Evolutionary conservation across 2,329 filamentous ascomycete species (phyloP).

Genomic region (Cordyceps tenuipes): DNA sequence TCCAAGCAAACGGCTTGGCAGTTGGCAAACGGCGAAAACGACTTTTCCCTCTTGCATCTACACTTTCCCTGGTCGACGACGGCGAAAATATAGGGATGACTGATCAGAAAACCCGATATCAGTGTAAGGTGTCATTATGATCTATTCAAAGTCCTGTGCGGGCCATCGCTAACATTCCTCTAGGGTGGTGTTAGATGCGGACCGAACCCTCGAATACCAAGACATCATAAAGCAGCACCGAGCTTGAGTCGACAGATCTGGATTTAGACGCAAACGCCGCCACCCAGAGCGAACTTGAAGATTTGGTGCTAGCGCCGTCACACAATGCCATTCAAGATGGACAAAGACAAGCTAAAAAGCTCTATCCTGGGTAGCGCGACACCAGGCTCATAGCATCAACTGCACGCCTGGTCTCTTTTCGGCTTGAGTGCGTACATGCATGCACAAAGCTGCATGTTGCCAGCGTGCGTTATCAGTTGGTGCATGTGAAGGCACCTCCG

Average conservation of each 20-base stretch:
- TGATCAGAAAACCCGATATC: background rate
- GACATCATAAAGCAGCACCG: background rate
- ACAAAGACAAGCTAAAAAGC: background rate
- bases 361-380: background rate
- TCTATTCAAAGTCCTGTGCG: background rate
- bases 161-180: background rate
- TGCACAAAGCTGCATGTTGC: background rate
- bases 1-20: conserved; percentile 1
- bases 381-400: background rate
- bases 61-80: background rate
- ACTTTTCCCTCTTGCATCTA: background rate
- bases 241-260: background rate
- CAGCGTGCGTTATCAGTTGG: background rate
- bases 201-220: background rate
- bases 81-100: background rate
- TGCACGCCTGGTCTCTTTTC: background rate
- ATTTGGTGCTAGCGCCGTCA: conserved; percentile 1
- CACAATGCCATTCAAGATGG: background rate
- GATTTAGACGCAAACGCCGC: background rate
- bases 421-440: background rate
- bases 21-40: background rate
- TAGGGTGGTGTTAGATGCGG: background rate
- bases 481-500: background rate
- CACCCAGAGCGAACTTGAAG: background rate
- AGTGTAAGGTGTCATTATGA: background rate